Evolutionary conservation across 306 rosid species (phyloP).

Genomic region (Boehmeria nivea): DNA sequence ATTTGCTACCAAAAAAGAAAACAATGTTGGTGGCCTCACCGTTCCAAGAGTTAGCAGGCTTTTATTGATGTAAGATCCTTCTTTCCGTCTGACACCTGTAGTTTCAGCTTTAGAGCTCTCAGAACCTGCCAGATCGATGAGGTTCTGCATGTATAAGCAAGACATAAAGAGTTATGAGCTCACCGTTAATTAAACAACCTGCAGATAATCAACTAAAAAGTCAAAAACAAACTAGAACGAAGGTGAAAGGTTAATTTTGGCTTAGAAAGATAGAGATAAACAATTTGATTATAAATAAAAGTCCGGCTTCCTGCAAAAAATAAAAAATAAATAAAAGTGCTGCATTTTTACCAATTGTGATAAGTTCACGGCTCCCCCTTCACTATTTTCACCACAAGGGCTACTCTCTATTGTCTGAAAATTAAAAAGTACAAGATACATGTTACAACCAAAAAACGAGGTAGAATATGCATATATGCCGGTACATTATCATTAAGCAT

Average conservation of each 20-base stretch:
- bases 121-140: conserved; percentile 99
- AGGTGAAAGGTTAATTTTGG: conserved; percentile 10
- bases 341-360: conserved; percentile 75
- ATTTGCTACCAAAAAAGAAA: conserved; percentile 4
- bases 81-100: conserved; percentile 92
- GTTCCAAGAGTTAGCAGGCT: conserved; percentile 98
- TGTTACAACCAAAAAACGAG: background rate
- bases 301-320: too few relatives aligned
- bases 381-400: conserved; percentile 76
- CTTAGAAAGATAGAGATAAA: conserved; percentile 14
- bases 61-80: conserved; percentile 95
- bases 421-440: conserved; percentile 23
- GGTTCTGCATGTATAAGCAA: conserved; percentile 85
- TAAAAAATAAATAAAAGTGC: conserved; percentile 9
- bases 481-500: background rate
- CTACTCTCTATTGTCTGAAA: conserved; percentile 94
- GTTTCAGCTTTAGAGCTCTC: conserved; percentile 99
- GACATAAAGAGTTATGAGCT: conserved; percentile 34
- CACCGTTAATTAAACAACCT: conserved; percentile 14
- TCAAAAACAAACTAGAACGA: conserved; percentile 1
- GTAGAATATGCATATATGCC: background rate
- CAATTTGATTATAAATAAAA: too few relatives aligned
- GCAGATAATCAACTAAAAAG: conserved; percentile 10
- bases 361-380: conserved; percentile 88
- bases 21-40: conserved; percentile 65